Conservation (phyloP, 2,329 filamentous ascomycete species). For the Atkinsonella texensis region DNA sequence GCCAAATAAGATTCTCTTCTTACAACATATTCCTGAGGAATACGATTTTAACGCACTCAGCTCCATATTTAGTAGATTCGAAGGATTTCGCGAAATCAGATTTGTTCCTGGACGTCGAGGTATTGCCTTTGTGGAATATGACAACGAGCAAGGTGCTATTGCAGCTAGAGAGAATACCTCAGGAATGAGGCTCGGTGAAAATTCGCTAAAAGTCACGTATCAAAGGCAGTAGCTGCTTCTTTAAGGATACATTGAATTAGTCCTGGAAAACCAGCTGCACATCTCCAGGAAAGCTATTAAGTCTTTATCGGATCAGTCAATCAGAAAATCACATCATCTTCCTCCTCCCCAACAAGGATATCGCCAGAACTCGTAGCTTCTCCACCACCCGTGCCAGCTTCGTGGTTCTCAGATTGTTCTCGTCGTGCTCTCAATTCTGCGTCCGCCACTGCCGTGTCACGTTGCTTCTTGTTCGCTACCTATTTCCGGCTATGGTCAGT, state of each 20-base stretch:
- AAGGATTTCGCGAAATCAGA: slow-evolving; percentile 88
- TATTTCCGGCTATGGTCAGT: slow-evolving; percentile 9
- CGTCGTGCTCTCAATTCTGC: slow-evolving; percentile 66
- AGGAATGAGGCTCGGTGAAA: slow-evolving; percentile 65
- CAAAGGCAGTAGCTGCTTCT: slow-evolving; percentile 59
- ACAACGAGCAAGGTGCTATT: slow-evolving; percentile 78
- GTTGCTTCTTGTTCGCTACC: slow-evolving; percentile 73
- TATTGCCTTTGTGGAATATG: slow-evolving; percentile 95
- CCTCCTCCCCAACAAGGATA: slow-evolving; percentile 62
- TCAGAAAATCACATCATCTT: slow-evolving; percentile 79
- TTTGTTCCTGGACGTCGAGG: slow-evolving; percentile 75
- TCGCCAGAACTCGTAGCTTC: slow-evolving; percentile 39
- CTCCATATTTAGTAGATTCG: slow-evolving; percentile 74
- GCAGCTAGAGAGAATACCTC: slow-evolving; percentile 88
- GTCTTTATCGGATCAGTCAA: not conserved
- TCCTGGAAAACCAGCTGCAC: too few relatives aligned
- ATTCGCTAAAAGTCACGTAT: slow-evolving; percentile 89
- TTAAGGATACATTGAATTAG: too few relatives aligned
- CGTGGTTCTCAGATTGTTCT: slow-evolving; percentile 28
- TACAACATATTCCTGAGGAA: slow-evolving; percentile 83
- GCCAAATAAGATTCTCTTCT: slow-evolving; percentile 91
- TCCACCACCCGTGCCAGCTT: slow-evolving; percentile 23
- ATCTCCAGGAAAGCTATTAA: not conserved
- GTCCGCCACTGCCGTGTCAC: slow-evolving; percentile 60
- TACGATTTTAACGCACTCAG: slow-evolving; percentile 72